Evolutionary conservation across 2,329 filamentous ascomycete species (phyloP), one percentile per base, ranked within the genome.

Genomic region (Phyllosticta paracitricarpa): DNA sequence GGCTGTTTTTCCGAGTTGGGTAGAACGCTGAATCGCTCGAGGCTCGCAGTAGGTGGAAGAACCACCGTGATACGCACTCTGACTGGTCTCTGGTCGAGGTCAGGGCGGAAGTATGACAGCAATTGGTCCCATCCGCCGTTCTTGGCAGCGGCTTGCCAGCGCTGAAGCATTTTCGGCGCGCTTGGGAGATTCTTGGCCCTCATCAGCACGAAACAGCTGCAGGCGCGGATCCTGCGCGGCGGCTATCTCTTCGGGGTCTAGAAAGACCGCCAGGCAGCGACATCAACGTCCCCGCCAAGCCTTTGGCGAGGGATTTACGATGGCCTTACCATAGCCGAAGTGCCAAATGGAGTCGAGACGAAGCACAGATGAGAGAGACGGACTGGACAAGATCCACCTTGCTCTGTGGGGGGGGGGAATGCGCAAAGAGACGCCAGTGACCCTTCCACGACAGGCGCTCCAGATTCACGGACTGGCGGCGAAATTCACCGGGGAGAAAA

Each of bases 141-240:
- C 58, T 60, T 56, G 54, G 58, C 40, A 51, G 40, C 54, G 55
- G 54, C 59, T 61, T 61, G 59, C 51, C 59, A 51, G 40, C n/a
- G 55, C 48, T 54, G 30, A 30, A 57, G 48, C 9, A 30, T 48
- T 48, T 48, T 48, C 40, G 40, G 40, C 3, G 40, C 14, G 54
- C 51, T 61, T 57, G 30, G 59, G 12, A n/a, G 6, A 24, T 7
- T 14, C 59, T 61, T 40, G 59, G 55, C 55, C 40, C 22, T 54
- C 59, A 61, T 61, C 55, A 57, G 59, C n/a, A 51, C 55, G 59
- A 61, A 61, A 61, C 59, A 57, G 55, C n/a, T 28, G 58, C 35
- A 40, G n/a, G 58, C 53, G 58, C 28, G 22, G 35, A 53, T 54
- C 40, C 17, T 48, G 14, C 40, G 40, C 40, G 40, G 40, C 40